These are phyloP conservation scores for Sclerotinia borealis DNA, from an alignment of 2,329 filamentous ascomycete species.

Conservation along the genomic window DNA sequence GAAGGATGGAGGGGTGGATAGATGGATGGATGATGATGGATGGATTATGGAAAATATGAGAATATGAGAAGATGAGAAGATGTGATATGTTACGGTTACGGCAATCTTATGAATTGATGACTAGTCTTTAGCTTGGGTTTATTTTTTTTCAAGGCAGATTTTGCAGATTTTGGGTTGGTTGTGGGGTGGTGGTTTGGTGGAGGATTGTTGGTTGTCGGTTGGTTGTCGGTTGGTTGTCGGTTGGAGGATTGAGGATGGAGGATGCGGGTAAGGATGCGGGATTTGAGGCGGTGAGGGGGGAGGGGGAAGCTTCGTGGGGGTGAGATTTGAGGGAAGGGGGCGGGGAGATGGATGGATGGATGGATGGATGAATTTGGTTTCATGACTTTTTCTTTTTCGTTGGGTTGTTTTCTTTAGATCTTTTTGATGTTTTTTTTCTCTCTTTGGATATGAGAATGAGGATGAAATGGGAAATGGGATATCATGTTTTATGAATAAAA, in stretches of 20 bases:
- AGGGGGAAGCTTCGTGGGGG: not conserved
- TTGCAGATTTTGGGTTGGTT: not conserved
- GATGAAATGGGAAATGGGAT: no score
- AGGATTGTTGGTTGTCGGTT: not conserved
- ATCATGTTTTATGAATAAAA: no score
- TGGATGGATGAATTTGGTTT: not conserved
- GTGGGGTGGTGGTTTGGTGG: not conserved
- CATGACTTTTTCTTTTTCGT: no score
- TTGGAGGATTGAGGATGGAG: not conserved
- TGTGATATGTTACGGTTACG: not conserved
- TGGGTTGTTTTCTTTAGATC: not conserved
- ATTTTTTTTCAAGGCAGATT: no score
- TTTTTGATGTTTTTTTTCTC: not conserved
- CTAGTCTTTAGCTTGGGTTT: not conserved
- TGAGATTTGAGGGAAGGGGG: not conserved
- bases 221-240: not conserved
- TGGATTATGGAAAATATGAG: not conserved
- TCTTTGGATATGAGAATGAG: not conserved
- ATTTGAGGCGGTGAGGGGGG: not conserved
- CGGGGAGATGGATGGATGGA: not conserved
- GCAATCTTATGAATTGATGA: constrained; percentile 1
- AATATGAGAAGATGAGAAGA: not conserved
- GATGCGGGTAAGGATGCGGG: not conserved
- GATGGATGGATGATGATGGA: not conserved
- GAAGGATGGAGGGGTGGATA: not conserved